Evolutionary conservation across 2,329 filamentous ascomycete genomes (phyloP).

Genomic region (Arthrobotrys megalospora): DNA sequence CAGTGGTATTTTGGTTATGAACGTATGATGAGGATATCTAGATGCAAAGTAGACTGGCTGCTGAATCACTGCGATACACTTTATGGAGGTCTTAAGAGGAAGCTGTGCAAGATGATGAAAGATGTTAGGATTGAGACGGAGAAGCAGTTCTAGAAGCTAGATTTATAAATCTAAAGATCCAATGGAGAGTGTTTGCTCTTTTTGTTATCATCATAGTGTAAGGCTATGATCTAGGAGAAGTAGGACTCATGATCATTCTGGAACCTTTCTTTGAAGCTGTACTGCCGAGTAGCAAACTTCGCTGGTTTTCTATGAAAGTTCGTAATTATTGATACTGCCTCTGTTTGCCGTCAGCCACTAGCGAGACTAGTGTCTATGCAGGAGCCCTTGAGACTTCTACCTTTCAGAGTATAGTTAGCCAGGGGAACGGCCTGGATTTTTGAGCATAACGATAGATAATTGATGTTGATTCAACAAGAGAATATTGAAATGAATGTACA

Average conservation of each 20-base stretch:
- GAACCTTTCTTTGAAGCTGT: conserved; percentile 29
- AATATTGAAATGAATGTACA: too few relatives aligned
- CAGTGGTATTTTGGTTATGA: neutral
- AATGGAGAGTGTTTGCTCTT: conserved; percentile 39
- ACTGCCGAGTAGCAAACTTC: conserved; percentile 32
- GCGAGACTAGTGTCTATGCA: conserved; percentile 31
- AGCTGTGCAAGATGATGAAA: conserved; percentile 35
- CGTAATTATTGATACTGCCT: neutral
- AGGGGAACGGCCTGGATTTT: too few relatives aligned
- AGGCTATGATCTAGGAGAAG: neutral
- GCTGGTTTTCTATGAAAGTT: neutral
- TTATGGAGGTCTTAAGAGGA: conserved; percentile 27
- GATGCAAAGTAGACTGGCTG: conserved; percentile 5
- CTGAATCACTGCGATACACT: conserved; percentile 24
- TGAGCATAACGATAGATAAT: too few relatives aligned
- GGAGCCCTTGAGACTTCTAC: conserved; percentile 4
- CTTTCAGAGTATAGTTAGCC: neutral
- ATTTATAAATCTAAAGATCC: conserved; percentile 48
- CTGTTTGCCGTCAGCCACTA: conserved; percentile 23
- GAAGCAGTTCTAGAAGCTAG: conserved; percentile 40
- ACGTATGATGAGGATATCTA: neutral
- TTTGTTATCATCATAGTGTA: neutral
- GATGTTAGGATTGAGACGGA: conserved; percentile 12
- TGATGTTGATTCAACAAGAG: too few relatives aligned
- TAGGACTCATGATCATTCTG: conserved; percentile 11